Evolutionary conservation across 140 eudicot genomes (phyloP), one percentile per base, ranked within the genome.

Genomic region (Oenanthe javanica): DNA sequence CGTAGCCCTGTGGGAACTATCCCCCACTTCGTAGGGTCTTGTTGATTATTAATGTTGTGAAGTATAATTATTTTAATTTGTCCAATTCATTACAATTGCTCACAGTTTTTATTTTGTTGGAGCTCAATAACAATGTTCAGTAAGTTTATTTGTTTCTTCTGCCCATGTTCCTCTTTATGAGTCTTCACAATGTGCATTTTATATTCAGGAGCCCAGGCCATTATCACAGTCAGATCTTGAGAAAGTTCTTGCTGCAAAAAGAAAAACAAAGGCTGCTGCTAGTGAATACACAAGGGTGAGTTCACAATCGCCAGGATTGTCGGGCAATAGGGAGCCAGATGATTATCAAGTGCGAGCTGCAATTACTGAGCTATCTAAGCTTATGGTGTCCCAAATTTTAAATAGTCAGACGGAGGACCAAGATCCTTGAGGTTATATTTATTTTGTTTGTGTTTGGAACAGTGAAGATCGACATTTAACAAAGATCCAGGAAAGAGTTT

Each of bases 321-420:
- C 88, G n/a, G 84, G 64, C 73, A 67, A 67, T 74, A 83, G 92
- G 82, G 91, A 88, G 21, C 76, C 89, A 4, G 94, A 84, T 45
- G 91, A 86, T 78, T 49, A 82, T 79, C 93, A 87, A 69, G 89
- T 90, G 79, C 97, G 88, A 82, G 88, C 87, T 67, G 94, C 97
- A 36, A 90, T 94, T 45, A 87, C 78, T 77, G 97, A 94, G 89
- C 89, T 94, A 66, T 94, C 98, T 47, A 94, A 92, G 89, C 84
- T 94, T 40, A 94, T 90, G 57, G 89, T 87, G 23, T 89, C 94
- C 19, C 90, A 89, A 83, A 85, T 91, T 71, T 38, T 88, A 66
- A 90, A 91, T 81, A 80, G 87, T 25, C 92, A 85, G 78, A 25
- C 96, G 8, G 92, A 84, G 40, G 75, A 54, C 45, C 91, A 84